These are phyloP conservation scores for Eucalyptus curtisii DNA, from an alignment of 345 rosid genomes.

Conservation along the genomic window DNA sequence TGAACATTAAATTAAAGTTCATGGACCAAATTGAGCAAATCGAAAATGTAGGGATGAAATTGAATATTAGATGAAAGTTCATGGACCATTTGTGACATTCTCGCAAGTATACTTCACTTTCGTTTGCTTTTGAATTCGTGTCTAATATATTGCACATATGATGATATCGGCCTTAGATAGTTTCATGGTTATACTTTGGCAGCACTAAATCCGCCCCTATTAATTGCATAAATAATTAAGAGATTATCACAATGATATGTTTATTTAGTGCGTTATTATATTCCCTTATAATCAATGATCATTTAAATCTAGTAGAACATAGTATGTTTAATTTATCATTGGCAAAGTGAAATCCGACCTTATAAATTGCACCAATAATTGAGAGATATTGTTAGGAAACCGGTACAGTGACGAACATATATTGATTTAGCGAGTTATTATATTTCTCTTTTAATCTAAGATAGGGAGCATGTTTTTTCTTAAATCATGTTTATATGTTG, in stretches of 20 bases:
- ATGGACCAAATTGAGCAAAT: no score
- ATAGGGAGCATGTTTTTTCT: not conserved
- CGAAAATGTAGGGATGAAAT: no score
- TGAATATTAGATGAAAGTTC: no score
- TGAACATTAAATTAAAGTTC: no score
- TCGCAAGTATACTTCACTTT: not conserved
- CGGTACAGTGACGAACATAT: no score
- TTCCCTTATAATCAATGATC: no score
- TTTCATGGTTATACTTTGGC: not conserved
- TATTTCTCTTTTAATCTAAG: not conserved
- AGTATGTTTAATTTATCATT: not conserved
- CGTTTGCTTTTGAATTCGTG: not conserved
- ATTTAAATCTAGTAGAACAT: not conserved
- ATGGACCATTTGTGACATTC: no score
- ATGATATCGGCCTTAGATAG: not conserved
- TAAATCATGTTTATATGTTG: not conserved
- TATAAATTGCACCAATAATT: not conserved
- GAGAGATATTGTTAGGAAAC: not conserved
- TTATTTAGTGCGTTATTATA: not conserved
- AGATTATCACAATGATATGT: not conserved
- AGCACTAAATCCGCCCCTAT: not conserved
- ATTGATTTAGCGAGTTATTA: not conserved
- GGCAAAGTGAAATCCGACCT: constrained; percentile 31
- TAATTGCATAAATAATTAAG: not conserved
- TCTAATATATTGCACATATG: not conserved